Percentiles rank a stretch among this genome's conserved stretches.
phyloP scores from a whole-genome alignment of 768 basidiomycete genomes.

The Dacryopinax primogenitus region DNA sequence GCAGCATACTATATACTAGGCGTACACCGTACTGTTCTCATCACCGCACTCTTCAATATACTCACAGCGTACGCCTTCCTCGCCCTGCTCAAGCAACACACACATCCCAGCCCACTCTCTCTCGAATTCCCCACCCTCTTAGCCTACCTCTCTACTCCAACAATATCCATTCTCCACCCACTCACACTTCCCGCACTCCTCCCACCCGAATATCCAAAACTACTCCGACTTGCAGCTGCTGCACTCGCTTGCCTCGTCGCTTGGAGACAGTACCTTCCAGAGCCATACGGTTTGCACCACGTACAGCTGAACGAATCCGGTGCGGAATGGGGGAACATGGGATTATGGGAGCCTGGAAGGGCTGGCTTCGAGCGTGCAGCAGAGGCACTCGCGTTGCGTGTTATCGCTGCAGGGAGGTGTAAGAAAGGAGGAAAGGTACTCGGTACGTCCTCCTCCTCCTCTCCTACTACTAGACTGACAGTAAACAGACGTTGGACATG shows the following conservation, averaged over 20 bases:
- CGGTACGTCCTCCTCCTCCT: constrained; percentile 29
- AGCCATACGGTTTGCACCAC: not conserved
- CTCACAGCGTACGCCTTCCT: not conserved
- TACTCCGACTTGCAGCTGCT: not conserved
- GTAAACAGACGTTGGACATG: constrained; percentile 49
- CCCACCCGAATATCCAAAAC: not conserved
- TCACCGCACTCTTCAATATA: not conserved
- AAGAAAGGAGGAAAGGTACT: constrained; percentile 37
- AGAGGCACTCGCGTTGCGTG: constrained; percentile 34
- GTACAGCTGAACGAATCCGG: not conserved
- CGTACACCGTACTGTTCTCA: not conserved
- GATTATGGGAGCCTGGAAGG: not conserved
- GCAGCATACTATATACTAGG: not conserved
- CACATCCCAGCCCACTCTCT: not conserved
- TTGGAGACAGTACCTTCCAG: not conserved
- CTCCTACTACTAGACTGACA: constrained; percentile 7
- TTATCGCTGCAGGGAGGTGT: constrained; percentile 35
- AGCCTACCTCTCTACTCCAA: not conserved
- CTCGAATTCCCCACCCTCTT: not conserved
- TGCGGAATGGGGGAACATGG: constrained; percentile 5
- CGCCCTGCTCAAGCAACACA: not conserved
- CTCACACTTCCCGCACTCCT: not conserved
- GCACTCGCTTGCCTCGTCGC: not conserved
- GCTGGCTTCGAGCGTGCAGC: not conserved
- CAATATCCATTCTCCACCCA: not conserved